phyloP scores from a whole-genome alignment of 2,329 filamentous ascomycete genomes.

The Sclerotinia trifoliorum region DNA sequence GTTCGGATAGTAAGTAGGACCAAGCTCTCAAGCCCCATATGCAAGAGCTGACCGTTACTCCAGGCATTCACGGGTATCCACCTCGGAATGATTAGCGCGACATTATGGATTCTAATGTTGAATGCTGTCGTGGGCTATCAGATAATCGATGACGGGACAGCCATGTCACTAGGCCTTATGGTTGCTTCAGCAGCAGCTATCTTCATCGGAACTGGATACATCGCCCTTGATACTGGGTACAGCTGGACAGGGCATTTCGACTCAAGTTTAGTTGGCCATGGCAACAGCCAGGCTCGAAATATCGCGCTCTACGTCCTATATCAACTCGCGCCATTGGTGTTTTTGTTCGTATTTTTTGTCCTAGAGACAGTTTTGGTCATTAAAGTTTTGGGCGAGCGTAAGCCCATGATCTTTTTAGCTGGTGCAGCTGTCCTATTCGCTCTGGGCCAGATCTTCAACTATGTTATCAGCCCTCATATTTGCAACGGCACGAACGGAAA shows the following conservation, averaged over 20 bases:
- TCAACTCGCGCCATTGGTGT: slow-evolving; percentile 82
- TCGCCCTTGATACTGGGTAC: slow-evolving; percentile 90
- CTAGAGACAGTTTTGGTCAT: slow-evolving; percentile 83
- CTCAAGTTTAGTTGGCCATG: slow-evolving; percentile 50
- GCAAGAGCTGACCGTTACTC: slow-evolving; percentile 21
- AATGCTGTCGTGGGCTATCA: slow-evolving; percentile 94
- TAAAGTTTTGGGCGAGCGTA: slow-evolving; percentile 78
- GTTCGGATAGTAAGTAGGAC: slow-evolving; percentile 66
- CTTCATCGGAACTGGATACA: slow-evolving; percentile 90
- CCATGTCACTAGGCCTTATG: slow-evolving; percentile 76
- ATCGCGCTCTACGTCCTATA: slow-evolving; percentile 94
- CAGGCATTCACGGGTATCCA: slow-evolving; percentile 88
- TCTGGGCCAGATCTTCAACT: slow-evolving; percentile 93
- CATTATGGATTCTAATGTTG: slow-evolving; percentile 85
- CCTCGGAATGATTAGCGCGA: slow-evolving; percentile 83
- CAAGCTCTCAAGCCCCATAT: slow-evolving; percentile 8
- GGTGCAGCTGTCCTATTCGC: slow-evolving; percentile 79
- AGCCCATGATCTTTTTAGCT: slow-evolving; percentile 87
- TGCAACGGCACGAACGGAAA: slow-evolving; percentile 79
- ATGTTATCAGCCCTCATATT: slow-evolving; percentile 86
- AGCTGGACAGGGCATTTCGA: slow-evolving; percentile 79
- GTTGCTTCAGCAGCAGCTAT: slow-evolving; percentile 66
- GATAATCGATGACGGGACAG: slow-evolving; percentile 87
- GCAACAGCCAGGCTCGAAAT: slow-evolving; percentile 54
- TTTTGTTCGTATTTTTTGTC: slow-evolving; percentile 83